Evolutionary conservation across 306 rosid genomes (phyloP), one percentile per base, ranked within the genome.

Genomic region (Lathyrus sativus): DNA sequence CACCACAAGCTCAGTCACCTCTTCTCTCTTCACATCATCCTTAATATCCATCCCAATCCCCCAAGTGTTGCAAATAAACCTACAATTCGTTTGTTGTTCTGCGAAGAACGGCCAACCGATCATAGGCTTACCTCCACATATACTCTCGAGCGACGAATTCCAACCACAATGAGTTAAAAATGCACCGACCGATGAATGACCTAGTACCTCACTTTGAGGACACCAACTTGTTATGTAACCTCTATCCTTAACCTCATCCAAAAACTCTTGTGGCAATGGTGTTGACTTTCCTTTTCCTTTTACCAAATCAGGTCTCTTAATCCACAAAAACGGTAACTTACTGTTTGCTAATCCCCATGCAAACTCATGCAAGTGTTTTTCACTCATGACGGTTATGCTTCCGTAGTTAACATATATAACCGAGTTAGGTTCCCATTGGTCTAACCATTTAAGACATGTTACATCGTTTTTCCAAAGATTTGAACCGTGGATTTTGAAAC

Each of bases 21-120:
- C 57, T 11, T 45, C 70, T 28, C 70, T 65, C 33, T 65, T 65
- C 28, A 65, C 70, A 45, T 65, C 57, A 28, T 65, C 43, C 3
- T 9, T 14, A 28, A 65, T 65, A 10, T 45, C 57, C 70, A 65
- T 65, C 4, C 70, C 70, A n/a, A 46, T 29, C 4, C 57, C 57
- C 70, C 70, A 65, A 28, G 43, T 65, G 4, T 18, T 65, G 43
- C 43, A 45, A n/a, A 46, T 29, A 46, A 7, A 65, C 70, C 70
- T 65, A 26, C 43, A 26, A 12, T 65, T 65, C 29, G 70, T 65
- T 29, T 65, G 70, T 45, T 64, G 69, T 24, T 64, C 69, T 8
- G 69, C 69, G 28, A 64, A 64, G n/a, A 44, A 64, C 44, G 69
- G 69, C 69, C 69, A 64, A 43, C 69, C 38, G n/a, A 64, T 64